Evolutionary conservation across 192 early-diverging fungal species (phyloP).

Genomic region (Chytriomyces sp.): DNA sequence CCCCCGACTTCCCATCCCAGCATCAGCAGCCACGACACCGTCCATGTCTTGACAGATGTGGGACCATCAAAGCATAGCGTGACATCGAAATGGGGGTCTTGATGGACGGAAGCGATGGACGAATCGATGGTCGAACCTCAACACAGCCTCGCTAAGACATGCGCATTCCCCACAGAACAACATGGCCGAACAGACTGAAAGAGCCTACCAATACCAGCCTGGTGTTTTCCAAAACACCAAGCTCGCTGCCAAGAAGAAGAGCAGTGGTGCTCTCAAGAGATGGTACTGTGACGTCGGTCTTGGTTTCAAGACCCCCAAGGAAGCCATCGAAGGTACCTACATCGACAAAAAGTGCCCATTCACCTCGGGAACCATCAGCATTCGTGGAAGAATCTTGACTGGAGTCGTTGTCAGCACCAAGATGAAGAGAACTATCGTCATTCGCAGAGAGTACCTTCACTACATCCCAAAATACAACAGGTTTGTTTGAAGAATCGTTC

Average conservation of each 20-base stretch:
- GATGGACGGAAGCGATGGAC: too few relatives aligned
- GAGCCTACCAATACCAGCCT: conserved; percentile 96
- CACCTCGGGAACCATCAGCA: conserved; percentile 88
- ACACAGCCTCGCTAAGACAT: too few relatives aligned
- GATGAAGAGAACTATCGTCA: conserved; percentile 99
- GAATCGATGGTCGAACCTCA: too few relatives aligned
- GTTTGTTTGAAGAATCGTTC: not conserved
- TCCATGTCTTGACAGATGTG: too few relatives aligned
- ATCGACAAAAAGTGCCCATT: conserved; percentile 99
- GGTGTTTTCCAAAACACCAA: conserved; percentile 94
- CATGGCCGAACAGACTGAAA: conserved; percentile 76
- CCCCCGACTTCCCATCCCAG: too few relatives aligned
- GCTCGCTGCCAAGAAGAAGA: conserved; percentile 69
- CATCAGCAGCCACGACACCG: too few relatives aligned
- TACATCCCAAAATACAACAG: conserved; percentile 99
- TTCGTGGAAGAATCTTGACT: conserved; percentile 96
- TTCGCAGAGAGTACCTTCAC: conserved; percentile 99
- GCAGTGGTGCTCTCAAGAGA: conserved; percentile 68
- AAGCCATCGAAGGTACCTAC: conserved; percentile 96
- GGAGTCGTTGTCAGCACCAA: conserved; percentile 92
- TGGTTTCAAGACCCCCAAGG: conserved; percentile 98
- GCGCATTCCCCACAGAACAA: too few relatives aligned
- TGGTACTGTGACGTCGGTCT: conserved; percentile 99
- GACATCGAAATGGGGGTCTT: too few relatives aligned
- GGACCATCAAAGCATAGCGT: too few relatives aligned